Percentiles rank a stretch among this genome's conserved stretches.
phyloP scores from a whole-genome alignment of 176 grass and related monocot species.

The Bolboschoenus planiculmis region DNA sequence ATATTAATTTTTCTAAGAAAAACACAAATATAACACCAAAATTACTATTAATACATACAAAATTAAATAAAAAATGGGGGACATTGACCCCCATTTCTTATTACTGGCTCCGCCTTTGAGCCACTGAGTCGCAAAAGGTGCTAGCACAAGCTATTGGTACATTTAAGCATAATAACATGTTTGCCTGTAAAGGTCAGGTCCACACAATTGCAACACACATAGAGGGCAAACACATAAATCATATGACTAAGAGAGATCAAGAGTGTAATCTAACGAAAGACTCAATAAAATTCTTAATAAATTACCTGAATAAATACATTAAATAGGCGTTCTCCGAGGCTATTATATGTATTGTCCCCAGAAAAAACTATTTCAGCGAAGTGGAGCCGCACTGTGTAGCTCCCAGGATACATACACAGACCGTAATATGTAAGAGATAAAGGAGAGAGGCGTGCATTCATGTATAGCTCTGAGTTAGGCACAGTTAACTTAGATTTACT shows the following conservation, averaged over 20 bases:
- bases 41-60: too few species aligned
- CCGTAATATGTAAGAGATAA: constrained; percentile 90
- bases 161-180: background rate
- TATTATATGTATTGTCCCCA: constrained; percentile 65
- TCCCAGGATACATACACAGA: constrained; percentile 76
- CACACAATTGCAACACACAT: background rate
- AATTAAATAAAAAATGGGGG: too few species aligned
- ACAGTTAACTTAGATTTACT: constrained; percentile 41
- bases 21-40: too few species aligned
- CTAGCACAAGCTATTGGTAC: background rate
- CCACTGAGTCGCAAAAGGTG: background rate
- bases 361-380: constrained; percentile 85
- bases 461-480: constrained; percentile 57
- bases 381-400: constrained; percentile 63
- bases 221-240: background rate
- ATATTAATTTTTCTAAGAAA: too few species aligned
- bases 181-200: background rate
- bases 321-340: constrained; percentile 86
- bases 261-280: background rate
- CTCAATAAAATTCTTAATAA: background rate
- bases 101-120: too few species aligned
- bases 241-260: background rate
- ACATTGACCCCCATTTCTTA: too few species aligned
- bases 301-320: constrained; percentile 88
- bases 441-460: constrained; percentile 70